Evolutionary conservation across 2,329 filamentous ascomycete genomes (phyloP), one percentile per base, ranked within the genome.

Genomic region (Fusarium compactum): DNA sequence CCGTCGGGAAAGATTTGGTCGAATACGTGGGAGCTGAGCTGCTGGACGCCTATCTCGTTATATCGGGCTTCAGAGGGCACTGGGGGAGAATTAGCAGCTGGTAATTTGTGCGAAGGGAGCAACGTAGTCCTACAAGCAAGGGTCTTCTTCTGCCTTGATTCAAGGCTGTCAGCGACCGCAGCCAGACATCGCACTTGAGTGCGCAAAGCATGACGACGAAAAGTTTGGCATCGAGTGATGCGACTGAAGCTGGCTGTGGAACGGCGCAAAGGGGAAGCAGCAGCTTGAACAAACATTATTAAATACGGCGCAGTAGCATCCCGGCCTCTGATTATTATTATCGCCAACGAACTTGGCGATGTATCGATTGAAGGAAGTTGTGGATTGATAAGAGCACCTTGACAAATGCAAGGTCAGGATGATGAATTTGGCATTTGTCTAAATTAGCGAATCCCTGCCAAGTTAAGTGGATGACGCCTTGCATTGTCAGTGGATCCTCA

Each of bases 21-120:
- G 79, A 95, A 93, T 46, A 99, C 86, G 83, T 95, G 87, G 63
- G 87, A 85, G 84, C 94, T 98, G 73, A 99, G 84, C 76, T 98
- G 95, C 82, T 99, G 96, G 41, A 99, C 93, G 56, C 93, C 94
- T 74, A 99, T 95, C 73, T 97, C 92, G 81, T 97, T 99, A 83
- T 92, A 93, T 71, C 96, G 90, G 51, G 93, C 85, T 60, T 86
- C 81, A 9, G 87, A 86, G 1, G 81, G 76, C 30, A 87, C 83
- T 85, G 29, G 45, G 18, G 25, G 22, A 27, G n/a, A 22, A 38
- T 38, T 53, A 38, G 56, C 38, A 27, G 8, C 25, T 41, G 44
- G 38, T 11, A 11, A 24, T 6, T 9, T 53, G 20, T 32, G 22
- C 22, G 50, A 22, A 47, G 2, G 43, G 6, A 30, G 16, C 20